Percentiles rank a stretch among this genome's conserved stretches.
These are phyloP conservation scores for Neurospora sp. DNA, from an alignment of 495 filamentous ascomycete species.

Conservation along the genomic window DNA sequence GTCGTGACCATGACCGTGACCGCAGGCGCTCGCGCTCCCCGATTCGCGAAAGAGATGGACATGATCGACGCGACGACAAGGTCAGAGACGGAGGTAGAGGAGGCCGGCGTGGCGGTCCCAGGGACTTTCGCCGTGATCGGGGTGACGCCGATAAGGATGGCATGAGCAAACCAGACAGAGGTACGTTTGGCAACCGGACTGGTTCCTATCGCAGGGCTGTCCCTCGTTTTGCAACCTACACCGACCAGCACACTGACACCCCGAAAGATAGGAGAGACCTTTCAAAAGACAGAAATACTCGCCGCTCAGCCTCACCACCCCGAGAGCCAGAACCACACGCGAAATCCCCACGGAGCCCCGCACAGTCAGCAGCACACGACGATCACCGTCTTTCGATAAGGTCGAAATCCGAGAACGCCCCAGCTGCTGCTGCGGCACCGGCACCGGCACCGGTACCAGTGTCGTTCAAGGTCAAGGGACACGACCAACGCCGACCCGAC, in stretches of 20 bases:
- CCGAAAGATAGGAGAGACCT: constrained; percentile 21
- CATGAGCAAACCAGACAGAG: constrained; percentile 18
- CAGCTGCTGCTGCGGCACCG: constrained; percentile 27
- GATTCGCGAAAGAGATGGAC: constrained; percentile 24
- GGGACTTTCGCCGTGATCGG: not conserved
- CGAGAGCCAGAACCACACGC: constrained; percentile 22
- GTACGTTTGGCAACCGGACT: constrained; percentile 8
- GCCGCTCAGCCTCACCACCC: constrained; percentile 1
- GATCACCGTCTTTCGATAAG: constrained; percentile 17
- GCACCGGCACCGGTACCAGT: constrained; percentile 8
- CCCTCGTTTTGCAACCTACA: not conserved
- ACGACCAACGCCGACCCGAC: constrained; percentile 28
- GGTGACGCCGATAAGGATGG: not conserved
- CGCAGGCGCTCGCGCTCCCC: constrained; percentile 22
- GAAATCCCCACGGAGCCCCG: constrained; percentile 19
- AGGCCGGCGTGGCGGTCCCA: not conserved
- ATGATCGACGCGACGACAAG: constrained; percentile 18
- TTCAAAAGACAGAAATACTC: not conserved
- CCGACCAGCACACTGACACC: constrained; percentile 1
- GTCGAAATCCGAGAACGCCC: constrained; percentile 20
- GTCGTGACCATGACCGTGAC: constrained; percentile 12
- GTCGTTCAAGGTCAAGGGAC: constrained; percentile 27
- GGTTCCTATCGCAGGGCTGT: not conserved
- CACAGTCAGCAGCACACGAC: constrained; percentile 2
- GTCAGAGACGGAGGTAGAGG: constrained; percentile 9